A percentile compares a stretch with the other conserved stretches of the same genome.
Conservation (phyloP, 805 yeast species). For the Zygoascus ofunaensis region DNA sequence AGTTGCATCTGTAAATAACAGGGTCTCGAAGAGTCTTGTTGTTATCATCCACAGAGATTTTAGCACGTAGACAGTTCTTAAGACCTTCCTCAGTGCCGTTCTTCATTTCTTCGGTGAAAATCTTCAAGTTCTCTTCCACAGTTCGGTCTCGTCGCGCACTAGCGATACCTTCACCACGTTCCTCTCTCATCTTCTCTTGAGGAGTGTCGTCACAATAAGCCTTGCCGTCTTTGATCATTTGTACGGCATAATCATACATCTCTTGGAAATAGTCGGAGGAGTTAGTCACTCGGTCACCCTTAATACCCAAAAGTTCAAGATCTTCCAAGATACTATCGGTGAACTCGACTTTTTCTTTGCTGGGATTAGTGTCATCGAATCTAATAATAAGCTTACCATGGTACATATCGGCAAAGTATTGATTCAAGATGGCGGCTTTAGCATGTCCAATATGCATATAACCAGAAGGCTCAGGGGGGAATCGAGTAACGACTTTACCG, state of each 20-base stretch:
- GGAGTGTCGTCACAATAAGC: conserved; percentile 98
- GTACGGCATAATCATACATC: conserved; percentile 80
- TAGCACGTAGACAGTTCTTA: conserved; percentile 91
- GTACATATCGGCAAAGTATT: conserved; percentile 91
- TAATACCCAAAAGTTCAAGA: conserved; percentile 79
- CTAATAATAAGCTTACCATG: conserved; percentile 94
- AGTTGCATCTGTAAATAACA: conserved; percentile 92
- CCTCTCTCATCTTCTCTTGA: conserved; percentile 91
- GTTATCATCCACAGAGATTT: conserved; percentile 81
- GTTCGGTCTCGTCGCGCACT: conserved; percentile 87
- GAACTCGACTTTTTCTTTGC: conserved; percentile 91
- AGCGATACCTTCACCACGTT: conserved; percentile 95
- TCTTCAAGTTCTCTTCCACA: conserved; percentile 80
- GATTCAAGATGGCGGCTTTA: conserved; percentile 93
- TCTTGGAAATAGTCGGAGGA: conserved; percentile 89
- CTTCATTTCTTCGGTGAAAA: conserved; percentile 87
- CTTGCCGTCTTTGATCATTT: conserved; percentile 87
- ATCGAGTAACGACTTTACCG: conserved; percentile 96
- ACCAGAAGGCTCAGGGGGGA: conserved; percentile 99
- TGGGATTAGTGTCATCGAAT: conserved; percentile 97
- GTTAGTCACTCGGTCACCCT: conserved; percentile 80
- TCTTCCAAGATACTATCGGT: conserved; percentile 93
- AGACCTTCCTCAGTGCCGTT: conserved; percentile 88
- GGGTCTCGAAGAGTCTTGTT: conserved; percentile 98
- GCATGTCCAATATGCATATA: conserved; percentile 98